These are phyloP conservation scores for Spergularia azorica DNA, from an alignment of 179 eudicot species.

Conservation along the genomic window DNA sequence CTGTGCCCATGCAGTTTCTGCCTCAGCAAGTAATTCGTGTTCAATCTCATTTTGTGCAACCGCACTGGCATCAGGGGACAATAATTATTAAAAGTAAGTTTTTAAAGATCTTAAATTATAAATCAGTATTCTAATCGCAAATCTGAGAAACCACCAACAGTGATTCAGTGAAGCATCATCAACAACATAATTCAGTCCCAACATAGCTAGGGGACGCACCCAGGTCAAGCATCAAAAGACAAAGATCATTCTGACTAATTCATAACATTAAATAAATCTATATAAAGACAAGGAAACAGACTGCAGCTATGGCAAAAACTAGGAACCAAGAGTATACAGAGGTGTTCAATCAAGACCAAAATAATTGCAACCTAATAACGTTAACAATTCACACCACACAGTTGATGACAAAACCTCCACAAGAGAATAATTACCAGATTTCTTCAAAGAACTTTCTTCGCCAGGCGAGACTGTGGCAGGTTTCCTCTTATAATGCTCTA, in stretches of 20 bases:
- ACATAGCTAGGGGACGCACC: background rate
- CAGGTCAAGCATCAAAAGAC: conserved; percentile 1
- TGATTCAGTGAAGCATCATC: background rate
- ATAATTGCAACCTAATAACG: background rate
- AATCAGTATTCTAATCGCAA: background rate
- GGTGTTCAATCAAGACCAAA: background rate
- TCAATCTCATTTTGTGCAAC: conserved; percentile 44
- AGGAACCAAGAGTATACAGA: background rate
- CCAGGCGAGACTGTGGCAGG: conserved; percentile 31
- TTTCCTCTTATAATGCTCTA: conserved; percentile 58
- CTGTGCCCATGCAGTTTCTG: conserved; percentile 92
- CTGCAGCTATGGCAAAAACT: background rate
- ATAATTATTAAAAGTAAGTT: background rate
- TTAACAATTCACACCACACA: conserved; percentile 10
- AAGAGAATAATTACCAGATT: conserved; percentile 34
- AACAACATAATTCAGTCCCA: background rate
- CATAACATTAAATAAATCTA: background rate
- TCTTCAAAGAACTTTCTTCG: conserved; percentile 29
- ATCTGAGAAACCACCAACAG: background rate
- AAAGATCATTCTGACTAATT: background rate
- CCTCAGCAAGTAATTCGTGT: conserved; percentile 73
- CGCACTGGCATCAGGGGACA: conserved; percentile 33
- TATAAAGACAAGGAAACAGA: background rate
- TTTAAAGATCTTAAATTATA: background rate
- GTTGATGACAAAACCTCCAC: background rate